These are phyloP conservation scores for Tetracladium setigerum DNA, from an alignment of 495 filamentous ascomycete species.

Conservation along the genomic window DNA sequence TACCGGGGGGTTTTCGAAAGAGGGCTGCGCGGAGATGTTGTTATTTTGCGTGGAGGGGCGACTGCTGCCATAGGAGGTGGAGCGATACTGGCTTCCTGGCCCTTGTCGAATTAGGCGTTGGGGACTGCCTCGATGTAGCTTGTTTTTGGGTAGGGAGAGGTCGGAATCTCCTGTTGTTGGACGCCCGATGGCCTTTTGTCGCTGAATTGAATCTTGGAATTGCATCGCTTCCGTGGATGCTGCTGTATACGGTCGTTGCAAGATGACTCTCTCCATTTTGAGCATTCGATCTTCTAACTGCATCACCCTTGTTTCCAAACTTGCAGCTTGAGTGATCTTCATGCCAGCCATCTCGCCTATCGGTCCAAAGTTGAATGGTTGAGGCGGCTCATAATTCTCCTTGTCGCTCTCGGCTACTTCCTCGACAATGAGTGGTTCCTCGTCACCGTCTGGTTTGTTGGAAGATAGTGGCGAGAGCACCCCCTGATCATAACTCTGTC, in stretches of 20 bases:
- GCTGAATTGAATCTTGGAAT: conserved; percentile 15
- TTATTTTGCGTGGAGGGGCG: conserved; percentile 16
- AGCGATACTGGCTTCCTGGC: conserved; percentile 26
- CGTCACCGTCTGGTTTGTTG: conserved; percentile 33
- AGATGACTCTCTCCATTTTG: conserved; percentile 40
- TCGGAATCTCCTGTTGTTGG: conserved; percentile 18
- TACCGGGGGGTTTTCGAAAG: conserved; percentile 30
- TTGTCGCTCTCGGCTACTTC: conserved; percentile 23
- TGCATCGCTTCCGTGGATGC: background rate
- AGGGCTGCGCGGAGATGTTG: conserved; percentile 19
- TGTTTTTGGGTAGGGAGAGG: conserved; percentile 23
- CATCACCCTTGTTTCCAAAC: conserved; percentile 39
- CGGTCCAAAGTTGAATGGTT: conserved; percentile 43
- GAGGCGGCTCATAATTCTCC: conserved; percentile 28
- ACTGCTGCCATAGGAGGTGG: conserved; percentile 21
- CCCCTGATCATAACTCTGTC: conserved; percentile 40
- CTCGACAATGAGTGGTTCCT: conserved; percentile 20
- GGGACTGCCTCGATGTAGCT: conserved; percentile 7
- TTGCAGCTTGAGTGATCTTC: conserved; percentile 46
- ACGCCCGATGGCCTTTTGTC: too few species aligned
- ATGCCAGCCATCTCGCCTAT: conserved; percentile 39
- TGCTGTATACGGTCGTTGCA: conserved; percentile 27
- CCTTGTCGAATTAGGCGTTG: conserved; percentile 24
- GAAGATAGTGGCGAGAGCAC: conserved; percentile 41
- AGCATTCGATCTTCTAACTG: conserved; percentile 35